Percentiles rank a stretch among this genome's conserved stretches.
Conservation (phyloP, 202 grass and related monocot genomes). For the Zizania palustris region DNA sequence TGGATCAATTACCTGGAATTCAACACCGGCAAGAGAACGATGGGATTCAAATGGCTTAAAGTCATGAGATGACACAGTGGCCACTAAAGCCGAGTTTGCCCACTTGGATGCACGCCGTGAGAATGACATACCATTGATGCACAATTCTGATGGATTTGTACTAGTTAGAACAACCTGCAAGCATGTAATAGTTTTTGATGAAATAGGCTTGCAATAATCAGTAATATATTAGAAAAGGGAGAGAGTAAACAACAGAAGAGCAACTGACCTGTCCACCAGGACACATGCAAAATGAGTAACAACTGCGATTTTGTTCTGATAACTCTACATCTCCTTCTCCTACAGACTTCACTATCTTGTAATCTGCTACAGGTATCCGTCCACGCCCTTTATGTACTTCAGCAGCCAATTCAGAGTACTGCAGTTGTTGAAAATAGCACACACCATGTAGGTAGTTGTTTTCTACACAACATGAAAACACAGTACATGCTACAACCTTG, state of each 20-base stretch:
- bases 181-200: constrained; percentile 23
- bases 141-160: constrained; percentile 86
- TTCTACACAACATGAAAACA: constrained; percentile 22
- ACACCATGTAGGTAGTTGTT: constrained; percentile 15
- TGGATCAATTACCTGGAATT: constrained; percentile 75
- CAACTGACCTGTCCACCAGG: constrained; percentile 83
- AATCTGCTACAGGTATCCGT: constrained; percentile 98
- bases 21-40: constrained; percentile 88
- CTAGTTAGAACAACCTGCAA: constrained; percentile 95
- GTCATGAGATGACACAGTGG: constrained; percentile 84
- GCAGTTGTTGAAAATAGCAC: constrained; percentile 46
- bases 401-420: constrained; percentile 88
- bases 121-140: constrained; percentile 99
- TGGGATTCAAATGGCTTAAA: constrained; percentile 62
- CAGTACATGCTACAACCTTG: neutral
- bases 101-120: constrained; percentile 85
- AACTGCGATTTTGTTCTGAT: constrained; percentile 58
- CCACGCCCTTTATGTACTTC: constrained; percentile 86
- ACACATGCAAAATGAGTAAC: constrained; percentile 99
- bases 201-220: constrained; percentile 13
- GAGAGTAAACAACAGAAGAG: constrained; percentile 1
- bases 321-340: constrained; percentile 40
- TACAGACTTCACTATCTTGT: constrained; percentile 81
- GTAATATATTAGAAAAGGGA: neutral
- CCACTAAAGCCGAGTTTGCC: constrained; percentile 96